Conservation (phyloP, 345 rosid species). For the Rhodamnia argentea region DNA sequence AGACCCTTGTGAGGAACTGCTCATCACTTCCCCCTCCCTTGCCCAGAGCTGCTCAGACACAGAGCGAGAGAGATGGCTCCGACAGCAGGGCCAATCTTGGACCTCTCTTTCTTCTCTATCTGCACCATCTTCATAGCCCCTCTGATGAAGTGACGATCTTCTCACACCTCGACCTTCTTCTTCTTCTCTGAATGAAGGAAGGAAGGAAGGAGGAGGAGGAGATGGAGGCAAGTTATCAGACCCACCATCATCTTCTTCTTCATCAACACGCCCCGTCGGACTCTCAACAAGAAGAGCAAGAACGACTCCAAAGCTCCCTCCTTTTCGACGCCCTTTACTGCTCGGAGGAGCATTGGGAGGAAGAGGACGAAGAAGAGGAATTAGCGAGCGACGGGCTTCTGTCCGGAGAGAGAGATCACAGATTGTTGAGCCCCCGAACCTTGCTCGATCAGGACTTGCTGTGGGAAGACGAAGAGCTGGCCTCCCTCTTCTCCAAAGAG, state of each 20-base stretch:
- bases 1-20: not conserved
- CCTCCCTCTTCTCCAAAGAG: not conserved
- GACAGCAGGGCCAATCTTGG: not conserved
- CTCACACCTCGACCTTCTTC: not conserved
- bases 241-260: not conserved
- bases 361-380: not conserved
- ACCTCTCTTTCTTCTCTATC: not conserved
- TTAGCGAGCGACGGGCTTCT: not conserved
- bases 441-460: conserved; percentile 26
- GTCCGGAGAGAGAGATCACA: not conserved
- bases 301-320: not conserved
- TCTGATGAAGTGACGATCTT: not conserved
- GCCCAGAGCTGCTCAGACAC: not conserved
- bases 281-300: not conserved
- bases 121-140: not conserved
- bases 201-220: not conserved
- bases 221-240: not conserved
- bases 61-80: not conserved
- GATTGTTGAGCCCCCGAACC: not conserved
- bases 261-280: not conserved
- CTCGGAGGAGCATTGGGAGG: conserved; percentile 38
- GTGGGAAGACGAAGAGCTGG: conserved; percentile 50
- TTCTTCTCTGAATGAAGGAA: not conserved
- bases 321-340: conserved; percentile 33
- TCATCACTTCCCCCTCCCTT: not conserved